A percentile compares a stretch with the other conserved stretches of the same genome.
phyloP scores from a whole-genome alignment of 140 eudicot genomes.

The Anethum foeniculum region DNA sequence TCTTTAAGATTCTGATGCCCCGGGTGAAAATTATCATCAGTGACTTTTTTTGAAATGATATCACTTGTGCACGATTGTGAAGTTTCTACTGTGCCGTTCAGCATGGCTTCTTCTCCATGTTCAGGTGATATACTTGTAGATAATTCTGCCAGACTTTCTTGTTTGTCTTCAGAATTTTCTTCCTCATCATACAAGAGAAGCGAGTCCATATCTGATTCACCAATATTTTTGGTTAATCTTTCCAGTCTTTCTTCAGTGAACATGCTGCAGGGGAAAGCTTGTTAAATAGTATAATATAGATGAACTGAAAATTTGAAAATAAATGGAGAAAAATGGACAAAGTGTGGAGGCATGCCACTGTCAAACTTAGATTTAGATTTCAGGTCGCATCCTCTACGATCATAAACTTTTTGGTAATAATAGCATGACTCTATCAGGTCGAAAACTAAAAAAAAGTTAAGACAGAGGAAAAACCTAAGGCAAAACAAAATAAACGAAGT shows the following conservation, averaged over 20 bases:
- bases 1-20: conserved; percentile 23
- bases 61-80: conserved; percentile 32
- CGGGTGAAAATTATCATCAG: conserved; percentile 11
- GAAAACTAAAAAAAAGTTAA: neutral
- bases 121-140: conserved; percentile 24
- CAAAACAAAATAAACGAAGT: neutral
- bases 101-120: conserved; percentile 27
- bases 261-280: conserved; percentile 40
- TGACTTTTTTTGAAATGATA: conserved; percentile 21
- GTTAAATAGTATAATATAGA: neutral
- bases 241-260: conserved; percentile 88
- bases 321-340: neutral
- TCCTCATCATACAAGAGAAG: conserved; percentile 25
- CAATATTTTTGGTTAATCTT: conserved; percentile 56
- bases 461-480: neutral
- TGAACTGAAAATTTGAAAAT: neutral
- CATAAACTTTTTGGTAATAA: neutral
- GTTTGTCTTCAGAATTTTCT: conserved; percentile 32
- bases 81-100: conserved; percentile 35
- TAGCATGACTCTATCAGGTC: neutral
- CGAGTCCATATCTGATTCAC: conserved; percentile 43
- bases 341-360: neutral
- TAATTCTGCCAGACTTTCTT: conserved; percentile 36
- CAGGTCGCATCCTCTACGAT: neutral
- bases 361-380: neutral